Base-by-base conservation (phyloP, 1,139 yeast genomes). In the Protomyces macrosporus region DNA sequence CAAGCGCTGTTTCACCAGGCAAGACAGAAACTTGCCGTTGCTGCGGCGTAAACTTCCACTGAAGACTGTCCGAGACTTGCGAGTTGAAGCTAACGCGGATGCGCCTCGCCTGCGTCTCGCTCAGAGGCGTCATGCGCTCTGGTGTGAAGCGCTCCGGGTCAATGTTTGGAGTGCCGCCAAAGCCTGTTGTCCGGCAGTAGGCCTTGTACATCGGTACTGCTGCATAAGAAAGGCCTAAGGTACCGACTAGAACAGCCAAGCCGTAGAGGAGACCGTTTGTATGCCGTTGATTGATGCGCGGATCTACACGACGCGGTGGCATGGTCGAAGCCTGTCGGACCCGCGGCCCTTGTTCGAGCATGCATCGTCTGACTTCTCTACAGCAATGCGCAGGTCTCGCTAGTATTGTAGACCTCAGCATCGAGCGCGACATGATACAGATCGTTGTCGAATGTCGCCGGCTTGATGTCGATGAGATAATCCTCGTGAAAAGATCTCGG, bases 1-100 rank as follows among this genome's bases (percentile, higher is more conserved):
- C 98, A 68, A 93, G 78, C 0, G 98, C 98, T 1, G 98, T 93
- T 75, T 95, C 99, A 32, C 99, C 99, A 0, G 99, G 99, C 12
- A 90, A 85, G 30, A 95, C 89, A 70, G 85, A 84, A 4, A 95
- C 98, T 74, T 91, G 97, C 69, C 95, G 80, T 74, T 93, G 98
- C 74, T 90, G 93, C 7, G 99, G 98, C 30, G 86, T 84, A 76
- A 95, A 93, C 70, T 84, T 87, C 99, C 99, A 95, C 3, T 98
- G 98, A 69, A 95, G 79, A 53, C 89, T 82, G 14, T 93, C 89
- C 0, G 97, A 88, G 0, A 95, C 90, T 73, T 90, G 98, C 56
- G 97, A 89, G 7, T 97, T 89, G 73, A 95, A 95, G 23, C 87
- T 84, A 10, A 95, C 83, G 67, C 89, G 79, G 65, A 95, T 87